Percentiles rank a stretch among this genome's conserved stretches.
These are phyloP conservation scores for Flaveria sonorensis DNA, from an alignment of 129 eudicot species.

Conservation along the genomic window DNA sequence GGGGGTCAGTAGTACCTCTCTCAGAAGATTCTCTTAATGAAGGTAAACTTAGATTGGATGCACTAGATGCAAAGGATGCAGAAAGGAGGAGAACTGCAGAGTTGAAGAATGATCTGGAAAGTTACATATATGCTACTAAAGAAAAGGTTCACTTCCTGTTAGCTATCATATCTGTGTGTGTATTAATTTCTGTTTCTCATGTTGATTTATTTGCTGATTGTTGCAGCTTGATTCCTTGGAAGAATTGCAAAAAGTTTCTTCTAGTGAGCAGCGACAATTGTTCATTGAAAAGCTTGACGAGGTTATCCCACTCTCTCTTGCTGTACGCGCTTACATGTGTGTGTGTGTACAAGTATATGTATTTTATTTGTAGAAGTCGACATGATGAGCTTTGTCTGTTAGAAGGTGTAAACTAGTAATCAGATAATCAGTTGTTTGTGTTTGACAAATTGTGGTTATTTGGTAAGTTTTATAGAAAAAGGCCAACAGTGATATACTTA, in stretches of 20 bases:
- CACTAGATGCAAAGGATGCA: slow-evolving; percentile 83
- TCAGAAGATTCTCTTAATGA: slow-evolving; percentile 70
- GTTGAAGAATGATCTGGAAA: slow-evolving; percentile 88
- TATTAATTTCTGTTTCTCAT: slow-evolving; percentile 25
- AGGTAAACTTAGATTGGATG: slow-evolving; percentile 63
- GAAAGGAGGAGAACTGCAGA: slow-evolving; percentile 95
- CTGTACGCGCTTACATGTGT: background rate
- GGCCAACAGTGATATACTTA: too few species aligned
- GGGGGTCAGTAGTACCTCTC: slow-evolving; percentile 65
- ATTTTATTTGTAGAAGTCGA: slow-evolving; percentile 6
- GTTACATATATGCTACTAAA: slow-evolving; percentile 83
- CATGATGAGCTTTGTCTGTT: background rate
- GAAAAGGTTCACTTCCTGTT: slow-evolving; percentile 59
- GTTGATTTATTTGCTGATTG: slow-evolving; percentile 13
- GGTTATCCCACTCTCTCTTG: slow-evolving; percentile 48
- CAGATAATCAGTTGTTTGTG: too few species aligned
- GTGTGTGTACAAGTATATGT: background rate
- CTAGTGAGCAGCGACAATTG: slow-evolving; percentile 73
- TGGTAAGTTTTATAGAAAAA: too few species aligned
- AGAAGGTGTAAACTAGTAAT: background rate
- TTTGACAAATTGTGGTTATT: too few species aligned
- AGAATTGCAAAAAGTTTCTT: slow-evolving; percentile 65
- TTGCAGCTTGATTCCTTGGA: slow-evolving; percentile 76
- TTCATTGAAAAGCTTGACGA: slow-evolving; percentile 84
- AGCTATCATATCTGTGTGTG: slow-evolving; percentile 1